Percentiles rank a stretch among this genome's conserved stretches.
Evolutionary conservation across 108 stramenopile genomes (phyloP).

Genomic region (Ochromonas danica): DNA sequence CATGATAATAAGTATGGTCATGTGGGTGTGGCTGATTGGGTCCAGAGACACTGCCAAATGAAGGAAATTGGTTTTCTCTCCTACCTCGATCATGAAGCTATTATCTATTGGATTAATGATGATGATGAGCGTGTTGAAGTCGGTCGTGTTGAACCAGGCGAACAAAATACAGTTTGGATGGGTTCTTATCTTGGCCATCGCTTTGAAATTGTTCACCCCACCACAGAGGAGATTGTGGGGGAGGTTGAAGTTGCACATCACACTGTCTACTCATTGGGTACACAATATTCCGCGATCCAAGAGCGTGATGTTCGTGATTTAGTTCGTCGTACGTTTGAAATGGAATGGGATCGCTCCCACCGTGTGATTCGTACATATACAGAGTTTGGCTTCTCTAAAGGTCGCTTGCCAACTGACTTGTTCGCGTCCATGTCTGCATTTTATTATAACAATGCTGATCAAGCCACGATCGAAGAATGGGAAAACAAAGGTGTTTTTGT

Average conservation of each 20-base stretch:
- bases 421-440: conserved; percentile 68
- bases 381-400: conserved; percentile 27
- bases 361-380: conserved; percentile 19
- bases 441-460: conserved; percentile 72
- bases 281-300: background rate
- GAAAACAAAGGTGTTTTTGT: conserved; percentile 68
- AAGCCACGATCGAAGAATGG: conserved; percentile 72
- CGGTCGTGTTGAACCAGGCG: background rate
- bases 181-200: conserved; percentile 16
- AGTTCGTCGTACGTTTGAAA: background rate
- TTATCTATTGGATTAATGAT: conserved; percentile 24
- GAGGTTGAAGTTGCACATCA: background rate
- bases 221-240: background rate
- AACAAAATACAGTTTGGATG: conserved; percentile 27
- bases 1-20: background rate
- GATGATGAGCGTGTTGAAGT: background rate
- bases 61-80: conserved; percentile 18
- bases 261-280: background rate
- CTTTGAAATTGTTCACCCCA: conserved; percentile 6
- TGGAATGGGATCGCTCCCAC: conserved; percentile 21
- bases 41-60: background rate
- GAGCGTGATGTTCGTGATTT: background rate
- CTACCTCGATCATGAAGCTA: background rate
- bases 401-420: conserved; percentile 31
- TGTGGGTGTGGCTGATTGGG: background rate